phyloP scores from a whole-genome alignment of 148 eudicot genomes.

The Fagopyrum tataricum region DNA sequence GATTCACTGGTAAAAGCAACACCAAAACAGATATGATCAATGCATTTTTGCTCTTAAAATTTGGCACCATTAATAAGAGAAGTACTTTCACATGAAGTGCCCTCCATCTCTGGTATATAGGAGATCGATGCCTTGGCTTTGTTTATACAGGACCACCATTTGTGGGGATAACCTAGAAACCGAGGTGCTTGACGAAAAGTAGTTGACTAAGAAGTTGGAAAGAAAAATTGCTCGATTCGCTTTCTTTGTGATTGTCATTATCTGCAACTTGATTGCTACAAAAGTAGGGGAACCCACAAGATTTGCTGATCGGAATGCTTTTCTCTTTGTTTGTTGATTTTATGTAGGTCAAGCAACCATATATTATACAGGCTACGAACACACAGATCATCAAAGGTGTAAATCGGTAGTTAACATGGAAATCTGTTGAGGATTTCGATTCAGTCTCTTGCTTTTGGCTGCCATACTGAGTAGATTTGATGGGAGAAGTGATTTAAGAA shows the following conservation, averaged over 20 bases:
- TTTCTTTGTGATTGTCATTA: not conserved
- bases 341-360: not conserved
- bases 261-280: not conserved
- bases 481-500: not conserved
- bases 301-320: not conserved
- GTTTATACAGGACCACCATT: not conserved
- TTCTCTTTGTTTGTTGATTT: not conserved
- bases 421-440: not conserved
- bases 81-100: not conserved
- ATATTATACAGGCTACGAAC: not conserved
- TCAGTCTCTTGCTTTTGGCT: not conserved
- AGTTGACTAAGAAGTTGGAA: not conserved
- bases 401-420: not conserved
- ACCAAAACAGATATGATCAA: not conserved
- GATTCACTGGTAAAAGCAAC: not conserved
- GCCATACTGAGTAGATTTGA: not conserved
- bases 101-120: not conserved
- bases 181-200: not conserved
- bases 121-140: not conserved
- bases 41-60: not conserved
- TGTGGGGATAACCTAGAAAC: not conserved
- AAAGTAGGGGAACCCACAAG: not conserved
- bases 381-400: not conserved
- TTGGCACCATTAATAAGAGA: not conserved
- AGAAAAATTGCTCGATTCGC: not conserved